Evolutionary conservation across 78 protist species (phyloP).

Genomic region (Dictyostelium citrinum): DNA sequence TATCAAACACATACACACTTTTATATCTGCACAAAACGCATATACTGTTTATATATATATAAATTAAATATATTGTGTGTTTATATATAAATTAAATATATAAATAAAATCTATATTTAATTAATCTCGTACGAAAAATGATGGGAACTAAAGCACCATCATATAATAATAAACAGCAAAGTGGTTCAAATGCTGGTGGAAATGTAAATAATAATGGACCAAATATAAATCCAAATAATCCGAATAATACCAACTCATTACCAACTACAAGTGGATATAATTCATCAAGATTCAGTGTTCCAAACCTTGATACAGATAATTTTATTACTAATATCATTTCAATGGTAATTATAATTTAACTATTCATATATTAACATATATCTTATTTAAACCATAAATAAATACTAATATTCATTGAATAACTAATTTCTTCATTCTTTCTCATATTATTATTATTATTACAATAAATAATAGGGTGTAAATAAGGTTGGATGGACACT

Average conservation of each 20-base stretch:
- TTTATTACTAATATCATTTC: neutral
- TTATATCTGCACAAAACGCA: neutral
- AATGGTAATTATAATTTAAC: neutral
- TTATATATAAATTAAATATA: neutral
- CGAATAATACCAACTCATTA: neutral
- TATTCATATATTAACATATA: too few relatives aligned
- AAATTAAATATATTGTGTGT: neutral
- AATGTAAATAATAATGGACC: neutral
- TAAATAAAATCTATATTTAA: neutral
- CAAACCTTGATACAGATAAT: neutral
- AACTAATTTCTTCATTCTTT: neutral
- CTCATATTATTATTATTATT: too few relatives aligned
- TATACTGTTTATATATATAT: too few relatives aligned
- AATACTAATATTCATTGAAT: neutral
- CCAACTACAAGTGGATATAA: neutral
- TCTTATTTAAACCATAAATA: too few relatives aligned
- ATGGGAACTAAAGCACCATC: neutral
- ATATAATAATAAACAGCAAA: neutral
- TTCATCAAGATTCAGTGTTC: neutral
- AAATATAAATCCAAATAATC: neutral
- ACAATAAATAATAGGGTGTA: slow-evolving; percentile 34
- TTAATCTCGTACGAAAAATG: neutral
- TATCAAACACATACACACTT: neutral
- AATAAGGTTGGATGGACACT: slow-evolving; percentile 10
- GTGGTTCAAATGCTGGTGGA: neutral